Evolutionary conservation across 331 rosid genomes (phyloP).

Genomic region (Malus hybrid): DNA sequence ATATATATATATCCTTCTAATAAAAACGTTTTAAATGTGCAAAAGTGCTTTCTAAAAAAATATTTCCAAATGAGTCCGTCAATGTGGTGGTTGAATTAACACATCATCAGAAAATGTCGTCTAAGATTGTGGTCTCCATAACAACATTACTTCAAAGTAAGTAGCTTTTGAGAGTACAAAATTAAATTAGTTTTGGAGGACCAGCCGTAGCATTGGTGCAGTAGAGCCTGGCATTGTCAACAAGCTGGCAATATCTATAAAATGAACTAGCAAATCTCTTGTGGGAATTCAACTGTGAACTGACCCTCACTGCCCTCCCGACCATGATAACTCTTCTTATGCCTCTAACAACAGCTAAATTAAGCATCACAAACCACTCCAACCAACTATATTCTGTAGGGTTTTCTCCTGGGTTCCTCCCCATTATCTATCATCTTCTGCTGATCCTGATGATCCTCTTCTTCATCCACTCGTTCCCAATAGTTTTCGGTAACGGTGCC

Average conservation of each 20-base stretch:
- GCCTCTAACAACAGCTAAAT: slow-evolving; percentile 85
- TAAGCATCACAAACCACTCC: slow-evolving; percentile 94
- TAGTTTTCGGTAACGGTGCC: slow-evolving; percentile 61
- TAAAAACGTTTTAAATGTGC: too few relatives aligned
- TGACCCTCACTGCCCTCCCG: slow-evolving; percentile 83
- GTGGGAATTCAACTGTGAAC: slow-evolving; percentile 80
- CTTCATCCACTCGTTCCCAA: slow-evolving; percentile 59
- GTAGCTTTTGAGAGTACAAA: too few relatives aligned
- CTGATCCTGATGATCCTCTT: slow-evolving; percentile 23
- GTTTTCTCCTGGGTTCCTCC: slow-evolving; percentile 25
- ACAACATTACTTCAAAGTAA: too few relatives aligned
- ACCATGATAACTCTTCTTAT: slow-evolving; percentile 81
- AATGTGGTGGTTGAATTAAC: too few relatives aligned
- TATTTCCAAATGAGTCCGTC: too few relatives aligned
- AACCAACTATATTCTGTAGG: slow-evolving; percentile 82
- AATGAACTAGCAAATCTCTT: slow-evolving; percentile 81
- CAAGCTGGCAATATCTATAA: slow-evolving; percentile 56
- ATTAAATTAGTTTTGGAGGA: slow-evolving; percentile 58
- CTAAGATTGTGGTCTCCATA: not conserved
- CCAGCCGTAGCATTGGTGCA: slow-evolving; percentile 42
- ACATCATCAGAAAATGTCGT: not conserved
- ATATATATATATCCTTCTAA: too few relatives aligned
- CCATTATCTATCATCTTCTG: not conserved
- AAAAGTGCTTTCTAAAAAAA: too few relatives aligned
- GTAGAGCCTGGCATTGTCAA: slow-evolving; percentile 68